Evolutionary conservation across 345 rosid species (phyloP).

Genomic region (Corchorus capsularis): DNA sequence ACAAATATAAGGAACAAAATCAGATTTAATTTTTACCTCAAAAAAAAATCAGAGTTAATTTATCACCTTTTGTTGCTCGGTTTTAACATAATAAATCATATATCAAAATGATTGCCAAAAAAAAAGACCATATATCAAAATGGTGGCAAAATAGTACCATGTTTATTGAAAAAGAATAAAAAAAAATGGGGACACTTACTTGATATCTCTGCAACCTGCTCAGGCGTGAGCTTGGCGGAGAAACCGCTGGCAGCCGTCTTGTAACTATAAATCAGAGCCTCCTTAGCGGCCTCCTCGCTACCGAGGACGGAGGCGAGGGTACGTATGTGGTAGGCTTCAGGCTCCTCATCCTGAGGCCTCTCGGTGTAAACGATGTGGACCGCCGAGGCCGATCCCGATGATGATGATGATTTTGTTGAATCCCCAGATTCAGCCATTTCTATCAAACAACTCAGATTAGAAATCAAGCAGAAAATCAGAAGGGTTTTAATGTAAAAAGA

Average conservation of each 20-base stretch:
- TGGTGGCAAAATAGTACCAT: neutral
- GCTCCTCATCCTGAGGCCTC: constrained; percentile 61
- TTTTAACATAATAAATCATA: too few species aligned
- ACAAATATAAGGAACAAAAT: neutral
- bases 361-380: constrained; percentile 88
- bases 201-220: constrained; percentile 65
- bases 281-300: constrained; percentile 85
- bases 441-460: constrained; percentile 20
- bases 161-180: neutral
- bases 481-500: neutral
- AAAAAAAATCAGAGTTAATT: neutral
- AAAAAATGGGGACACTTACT: constrained; percentile 39
- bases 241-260: constrained; percentile 85
- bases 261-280: constrained; percentile 73
- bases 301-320: constrained; percentile 78
- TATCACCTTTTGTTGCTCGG: neutral
- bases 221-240: constrained; percentile 84
- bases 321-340: constrained; percentile 65
- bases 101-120: neutral
- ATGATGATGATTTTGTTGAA: constrained; percentile 21
- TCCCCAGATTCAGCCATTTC: constrained; percentile 39
- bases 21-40: neutral
- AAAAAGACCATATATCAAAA: neutral
- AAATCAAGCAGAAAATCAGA: constrained; percentile 7
- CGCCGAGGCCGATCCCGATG: constrained; percentile 43